phyloP scores from a whole-genome alignment of 2,329 filamentous ascomycete species.

The Xylaria sp. region DNA sequence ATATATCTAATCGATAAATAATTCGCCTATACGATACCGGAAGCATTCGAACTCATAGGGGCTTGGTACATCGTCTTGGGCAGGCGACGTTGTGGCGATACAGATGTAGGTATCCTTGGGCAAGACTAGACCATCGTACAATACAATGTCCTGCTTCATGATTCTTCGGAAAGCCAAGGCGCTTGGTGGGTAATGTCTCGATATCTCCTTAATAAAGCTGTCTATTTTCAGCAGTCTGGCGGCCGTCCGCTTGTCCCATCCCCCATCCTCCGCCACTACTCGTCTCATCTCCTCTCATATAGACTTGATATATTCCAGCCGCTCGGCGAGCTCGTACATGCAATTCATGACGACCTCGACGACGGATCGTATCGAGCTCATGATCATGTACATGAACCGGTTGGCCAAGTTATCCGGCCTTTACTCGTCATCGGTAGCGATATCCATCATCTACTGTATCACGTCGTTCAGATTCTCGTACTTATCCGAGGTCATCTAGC shows the following conservation, averaged over 20 bases:
- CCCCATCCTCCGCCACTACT: slow-evolving; percentile 3
- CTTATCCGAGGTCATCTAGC: slow-evolving; percentile 16
- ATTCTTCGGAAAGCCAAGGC: slow-evolving; percentile 16
- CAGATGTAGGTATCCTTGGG: slow-evolving; percentile 21
- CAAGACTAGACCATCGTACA: slow-evolving; percentile 13
- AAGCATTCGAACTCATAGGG: slow-evolving; percentile 13
- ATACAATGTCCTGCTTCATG: slow-evolving; percentile 18
- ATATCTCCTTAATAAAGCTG: slow-evolving; percentile 18
- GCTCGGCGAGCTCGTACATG: slow-evolving; percentile 12
- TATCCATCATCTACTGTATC: slow-evolving; percentile 22
- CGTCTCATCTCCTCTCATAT: slow-evolving; percentile 17
- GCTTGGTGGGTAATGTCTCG: slow-evolving; percentile 2
- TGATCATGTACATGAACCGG: slow-evolving; percentile 17
- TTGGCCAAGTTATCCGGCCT: slow-evolving; percentile 16
- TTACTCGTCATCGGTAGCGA: slow-evolving; percentile 12
- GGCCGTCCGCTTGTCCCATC: slow-evolving; percentile 16
- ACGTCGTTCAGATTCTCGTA: slow-evolving; percentile 23
- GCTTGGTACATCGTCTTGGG: slow-evolving; percentile 12
- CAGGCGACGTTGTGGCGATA: slow-evolving; percentile 14
- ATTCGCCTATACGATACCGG: slow-evolving; percentile 5
- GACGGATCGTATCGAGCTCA: slow-evolving; percentile 15
- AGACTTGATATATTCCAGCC: slow-evolving; percentile 16
- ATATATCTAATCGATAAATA: too few relatives aligned
- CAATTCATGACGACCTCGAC: slow-evolving; percentile 24
- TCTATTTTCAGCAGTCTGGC: slow-evolving; percentile 14